Percentiles rank a stretch among this genome's conserved stretches.
phyloP scores from a whole-genome alignment of 2,329 filamentous ascomycete species.

The Sporothrix euskadiensis region DNA sequence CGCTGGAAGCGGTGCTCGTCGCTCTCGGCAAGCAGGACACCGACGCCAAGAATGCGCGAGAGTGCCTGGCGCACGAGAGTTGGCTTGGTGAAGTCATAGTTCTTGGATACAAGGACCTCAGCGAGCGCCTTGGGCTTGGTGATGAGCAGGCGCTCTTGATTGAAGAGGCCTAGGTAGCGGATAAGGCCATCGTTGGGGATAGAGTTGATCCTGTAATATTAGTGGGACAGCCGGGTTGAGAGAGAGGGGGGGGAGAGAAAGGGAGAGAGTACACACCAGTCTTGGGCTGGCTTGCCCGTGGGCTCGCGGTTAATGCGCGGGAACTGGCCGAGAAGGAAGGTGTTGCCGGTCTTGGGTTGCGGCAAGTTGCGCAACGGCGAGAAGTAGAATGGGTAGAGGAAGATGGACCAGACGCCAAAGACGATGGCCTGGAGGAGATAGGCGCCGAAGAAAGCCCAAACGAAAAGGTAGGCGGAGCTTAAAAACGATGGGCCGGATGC shows the following conservation, averaged over 20 bases:
- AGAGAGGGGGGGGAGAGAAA: not conserved
- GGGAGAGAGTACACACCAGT: slow-evolving; percentile 46
- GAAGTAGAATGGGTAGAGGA: slow-evolving; percentile 53
- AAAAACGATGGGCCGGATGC: not conserved
- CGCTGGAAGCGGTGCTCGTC: slow-evolving; percentile 83
- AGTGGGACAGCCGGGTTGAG: not conserved
- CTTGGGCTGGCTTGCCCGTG: slow-evolving; percentile 48
- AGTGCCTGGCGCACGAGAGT: slow-evolving; percentile 54
- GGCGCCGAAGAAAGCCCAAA: slow-evolving; percentile 40
- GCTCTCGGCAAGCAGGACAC: slow-evolving; percentile 81
- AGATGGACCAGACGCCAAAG: slow-evolving; percentile 46
- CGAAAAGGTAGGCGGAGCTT: slow-evolving; percentile 41
- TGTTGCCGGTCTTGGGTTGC: slow-evolving; percentile 43
- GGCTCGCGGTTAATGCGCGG: slow-evolving; percentile 43
- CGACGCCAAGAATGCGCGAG: slow-evolving; percentile 66
- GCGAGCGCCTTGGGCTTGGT: slow-evolving; percentile 65
- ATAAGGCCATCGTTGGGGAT: slow-evolving; percentile 70
- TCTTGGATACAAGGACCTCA: slow-evolving; percentile 68
- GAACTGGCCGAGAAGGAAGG: slow-evolving; percentile 54
- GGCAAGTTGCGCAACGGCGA: slow-evolving; percentile 54
- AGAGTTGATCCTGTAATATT: slow-evolving; percentile 53
- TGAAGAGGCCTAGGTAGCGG: slow-evolving; percentile 63
- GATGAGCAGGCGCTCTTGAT: slow-evolving; percentile 63
- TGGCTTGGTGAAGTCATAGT: slow-evolving; percentile 71
- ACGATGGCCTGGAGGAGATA: slow-evolving; percentile 42